Evolutionary conservation across 1,284 basidiomycete genomes (phyloP).

Genomic region (Microbotryum lychnidis-dioicae): DNA sequence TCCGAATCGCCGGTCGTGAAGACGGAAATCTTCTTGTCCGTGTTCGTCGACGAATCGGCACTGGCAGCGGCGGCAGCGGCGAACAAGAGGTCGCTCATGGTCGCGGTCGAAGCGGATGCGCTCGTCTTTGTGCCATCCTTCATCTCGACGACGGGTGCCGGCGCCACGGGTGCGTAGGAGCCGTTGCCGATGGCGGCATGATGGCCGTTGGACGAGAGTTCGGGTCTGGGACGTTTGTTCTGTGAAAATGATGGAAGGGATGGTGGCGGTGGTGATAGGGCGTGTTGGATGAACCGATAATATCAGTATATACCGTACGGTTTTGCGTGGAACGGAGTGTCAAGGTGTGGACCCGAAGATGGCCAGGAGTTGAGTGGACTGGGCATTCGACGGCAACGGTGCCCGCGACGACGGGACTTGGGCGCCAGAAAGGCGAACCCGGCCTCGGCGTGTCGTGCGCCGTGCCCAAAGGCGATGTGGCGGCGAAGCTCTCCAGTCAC

Average conservation of each 20-base stretch:
- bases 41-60: not conserved
- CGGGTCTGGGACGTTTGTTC: slow-evolving; percentile 23
- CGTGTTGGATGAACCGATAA: not conserved
- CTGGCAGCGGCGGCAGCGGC: not conserved
- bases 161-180: slow-evolving; percentile 2
- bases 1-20: slow-evolving; percentile 30
- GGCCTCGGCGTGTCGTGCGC: too few relatives aligned
- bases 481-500: too few relatives aligned
- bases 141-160: slow-evolving; percentile 10
- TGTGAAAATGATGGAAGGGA: not conserved
- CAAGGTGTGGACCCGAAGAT: too few relatives aligned
- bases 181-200: not conserved
- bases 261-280: not conserved
- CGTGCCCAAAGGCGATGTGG: too few relatives aligned
- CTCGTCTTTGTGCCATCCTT: slow-evolving; percentile 12
- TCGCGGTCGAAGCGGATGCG: slow-evolving; percentile 20
- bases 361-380: not conserved
- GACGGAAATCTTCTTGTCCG: slow-evolving; percentile 31
- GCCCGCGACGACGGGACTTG: not conserved
- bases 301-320: too few relatives aligned
- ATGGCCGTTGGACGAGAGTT: not conserved
- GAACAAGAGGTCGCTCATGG: slow-evolving; percentile 7
- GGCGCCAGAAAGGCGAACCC: too few relatives aligned
- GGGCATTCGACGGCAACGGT: not conserved
- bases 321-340: too few relatives aligned